Conservation (phyloP, 139 green algal genomes). For the Chlamydomonas applanata region DNA sequence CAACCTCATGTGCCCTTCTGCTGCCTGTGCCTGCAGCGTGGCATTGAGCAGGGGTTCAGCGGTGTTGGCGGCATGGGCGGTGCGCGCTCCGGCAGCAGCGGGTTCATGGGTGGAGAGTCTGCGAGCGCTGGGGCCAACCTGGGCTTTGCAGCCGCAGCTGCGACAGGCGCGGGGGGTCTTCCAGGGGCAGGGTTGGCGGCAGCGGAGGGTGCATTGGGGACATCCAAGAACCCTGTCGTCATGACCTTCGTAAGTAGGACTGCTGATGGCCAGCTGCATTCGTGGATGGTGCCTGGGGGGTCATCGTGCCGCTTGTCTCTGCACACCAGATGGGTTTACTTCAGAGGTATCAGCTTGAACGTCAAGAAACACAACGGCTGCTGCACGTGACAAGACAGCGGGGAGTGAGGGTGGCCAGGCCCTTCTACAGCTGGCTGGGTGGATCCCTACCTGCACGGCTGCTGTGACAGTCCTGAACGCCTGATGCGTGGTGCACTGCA, state of each 20-base stretch:
- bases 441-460: too few relatives aligned
- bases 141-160: background rate
- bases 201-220: conserved; percentile 46
- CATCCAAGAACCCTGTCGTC: conserved; percentile 67
- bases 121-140: background rate
- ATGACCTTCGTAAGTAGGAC: conserved; percentile 50
- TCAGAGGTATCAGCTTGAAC: too few relatives aligned
- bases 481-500: conserved; percentile 5
- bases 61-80: background rate
- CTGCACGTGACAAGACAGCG: too few relatives aligned
- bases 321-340: too few relatives aligned
- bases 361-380: too few relatives aligned
- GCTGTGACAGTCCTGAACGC: too few relatives aligned
- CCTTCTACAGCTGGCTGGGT: too few relatives aligned
- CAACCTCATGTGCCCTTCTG: too few relatives aligned
- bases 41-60: background rate
- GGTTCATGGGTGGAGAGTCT: background rate
- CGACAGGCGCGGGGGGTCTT: conserved; percentile 3
- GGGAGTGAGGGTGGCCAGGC: too few relatives aligned
- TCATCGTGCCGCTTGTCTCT: background rate
- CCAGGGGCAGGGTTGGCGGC: conserved; percentile 20
- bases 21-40: background rate
- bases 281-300: background rate
- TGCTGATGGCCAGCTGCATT: background rate
- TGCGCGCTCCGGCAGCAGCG: background rate